Evolutionary conservation across 805 yeast genomes (phyloP).

Genomic region (Candida orba): DNA sequence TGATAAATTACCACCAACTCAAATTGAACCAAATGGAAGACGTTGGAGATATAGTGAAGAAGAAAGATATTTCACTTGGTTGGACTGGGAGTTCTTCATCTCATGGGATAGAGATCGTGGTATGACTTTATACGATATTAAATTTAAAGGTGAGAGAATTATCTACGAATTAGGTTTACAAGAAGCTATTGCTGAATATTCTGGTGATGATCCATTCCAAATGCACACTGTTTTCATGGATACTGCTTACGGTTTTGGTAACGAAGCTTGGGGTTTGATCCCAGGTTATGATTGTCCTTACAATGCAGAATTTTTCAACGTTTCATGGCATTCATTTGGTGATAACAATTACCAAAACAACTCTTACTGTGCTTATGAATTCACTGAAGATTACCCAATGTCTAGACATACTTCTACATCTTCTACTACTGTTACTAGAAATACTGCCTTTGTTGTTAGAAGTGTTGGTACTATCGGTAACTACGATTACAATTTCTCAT

Average conservation of each 20-base stretch:
- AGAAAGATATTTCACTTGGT: slow-evolving; percentile 25
- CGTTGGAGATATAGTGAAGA: slow-evolving; percentile 21
- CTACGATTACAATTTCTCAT: slow-evolving; percentile 21
- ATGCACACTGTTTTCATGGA: slow-evolving; percentile 21
- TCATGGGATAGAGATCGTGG: slow-evolving; percentile 24
- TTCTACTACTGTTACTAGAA: slow-evolving; percentile 17
- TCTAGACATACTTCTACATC: slow-evolving; percentile 17
- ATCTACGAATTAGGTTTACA: slow-evolving; percentile 23
- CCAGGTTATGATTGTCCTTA: slow-evolving; percentile 26
- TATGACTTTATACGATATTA: slow-evolving; percentile 20
- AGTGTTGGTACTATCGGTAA: slow-evolving; percentile 21
- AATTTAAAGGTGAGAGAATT: slow-evolving; percentile 26
- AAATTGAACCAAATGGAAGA: slow-evolving; percentile 23
- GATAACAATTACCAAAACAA: slow-evolving; percentile 20
- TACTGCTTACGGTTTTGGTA: slow-evolving; percentile 24
- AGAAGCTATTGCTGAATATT: slow-evolving; percentile 26
- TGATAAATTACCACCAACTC: slow-evolving; percentile 19
- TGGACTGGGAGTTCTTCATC: slow-evolving; percentile 25
- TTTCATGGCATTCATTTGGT: slow-evolving; percentile 22
- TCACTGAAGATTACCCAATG: slow-evolving; percentile 19
- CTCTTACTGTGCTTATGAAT: slow-evolving; percentile 23
- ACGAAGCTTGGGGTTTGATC: slow-evolving; percentile 23
- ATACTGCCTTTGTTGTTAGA: slow-evolving; percentile 22
- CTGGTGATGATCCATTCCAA: slow-evolving; percentile 27
- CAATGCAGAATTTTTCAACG: slow-evolving; percentile 24